Conservation (phyloP, 1,284 basidiomycete genomes). For the Melampsora larici-populina region DNA sequence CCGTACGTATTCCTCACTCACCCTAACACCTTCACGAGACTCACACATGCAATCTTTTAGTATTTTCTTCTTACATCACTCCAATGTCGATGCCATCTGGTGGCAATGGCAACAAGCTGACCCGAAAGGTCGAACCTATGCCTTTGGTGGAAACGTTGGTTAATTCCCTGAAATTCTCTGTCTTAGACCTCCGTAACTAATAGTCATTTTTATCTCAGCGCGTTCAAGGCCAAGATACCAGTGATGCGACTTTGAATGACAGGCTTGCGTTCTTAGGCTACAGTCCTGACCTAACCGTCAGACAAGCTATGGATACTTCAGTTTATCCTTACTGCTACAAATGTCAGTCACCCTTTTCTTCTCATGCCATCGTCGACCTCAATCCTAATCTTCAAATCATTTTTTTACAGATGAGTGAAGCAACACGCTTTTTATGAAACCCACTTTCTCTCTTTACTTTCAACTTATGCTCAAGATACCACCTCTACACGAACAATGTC, state of each 20-base stretch:
- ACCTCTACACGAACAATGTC: too few species aligned
- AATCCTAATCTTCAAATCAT: too few species aligned
- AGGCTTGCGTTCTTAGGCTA: slow-evolving; percentile 12
- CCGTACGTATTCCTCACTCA: slow-evolving; percentile 8
- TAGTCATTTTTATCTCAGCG: not conserved
- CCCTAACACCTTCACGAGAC: not conserved
- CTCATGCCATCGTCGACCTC: too few species aligned
- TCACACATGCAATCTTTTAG: not conserved
- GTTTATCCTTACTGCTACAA: slow-evolving; percentile 35
- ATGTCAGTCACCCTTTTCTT: slow-evolving; percentile 17
- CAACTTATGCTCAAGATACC: too few species aligned
- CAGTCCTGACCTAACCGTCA: slow-evolving; percentile 17
- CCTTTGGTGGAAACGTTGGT: slow-evolving; percentile 34
- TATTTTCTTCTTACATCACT: slow-evolving; percentile 38
- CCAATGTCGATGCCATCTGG: slow-evolving; percentile 32
- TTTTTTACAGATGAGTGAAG: too few species aligned
- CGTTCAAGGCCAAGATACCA: slow-evolving; percentile 8
- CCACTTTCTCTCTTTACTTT: too few species aligned
- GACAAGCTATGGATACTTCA: slow-evolving; percentile 14
- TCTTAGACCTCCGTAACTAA: not conserved
- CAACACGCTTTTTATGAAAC: too few species aligned
- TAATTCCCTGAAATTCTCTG: not conserved
- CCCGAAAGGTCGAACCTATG: not conserved
- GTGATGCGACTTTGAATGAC: slow-evolving; percentile 32
- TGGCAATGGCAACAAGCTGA: slow-evolving; percentile 32